phyloP scores from a whole-genome alignment of 257 asterid species.

The Ilex aquifolium region DNA sequence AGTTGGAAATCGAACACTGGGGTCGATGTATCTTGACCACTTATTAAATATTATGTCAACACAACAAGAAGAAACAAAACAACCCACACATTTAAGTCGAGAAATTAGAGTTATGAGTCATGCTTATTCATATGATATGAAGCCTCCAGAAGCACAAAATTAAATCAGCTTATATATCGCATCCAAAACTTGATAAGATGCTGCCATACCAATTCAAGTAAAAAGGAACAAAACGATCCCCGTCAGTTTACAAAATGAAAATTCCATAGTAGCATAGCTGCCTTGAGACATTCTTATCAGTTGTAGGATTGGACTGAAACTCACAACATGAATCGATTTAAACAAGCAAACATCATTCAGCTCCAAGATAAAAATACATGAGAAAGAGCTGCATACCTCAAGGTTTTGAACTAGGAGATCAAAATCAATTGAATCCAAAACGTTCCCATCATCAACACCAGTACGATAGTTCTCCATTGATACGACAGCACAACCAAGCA shows the following conservation, averaged over 20 bases:
- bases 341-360: neutral
- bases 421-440: constrained; percentile 83
- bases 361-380: neutral
- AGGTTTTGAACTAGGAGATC: constrained; percentile 83
- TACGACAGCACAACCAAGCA: constrained; percentile 79
- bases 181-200: neutral
- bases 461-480: constrained; percentile 97
- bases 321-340: constrained; percentile 1
- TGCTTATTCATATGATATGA: neutral
- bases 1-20: constrained; percentile 86
- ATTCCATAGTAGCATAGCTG: neutral
- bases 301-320: neutral
- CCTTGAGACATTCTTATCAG: no score
- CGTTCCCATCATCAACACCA: constrained; percentile 85
- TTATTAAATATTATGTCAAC: constrained; percentile 64
- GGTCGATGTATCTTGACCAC: constrained; percentile 62
- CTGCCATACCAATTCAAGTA: neutral
- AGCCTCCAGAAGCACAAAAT: neutral
- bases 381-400: constrained; percentile 44
- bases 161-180: neutral
- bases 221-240: neutral
- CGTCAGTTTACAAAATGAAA: neutral
- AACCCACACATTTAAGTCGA: neutral
- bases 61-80: constrained; percentile 1
- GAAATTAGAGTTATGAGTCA: neutral